These are phyloP conservation scores for Yarrowia sp. DNA, from an alignment of 805 yeast species.

Conservation along the genomic window DNA sequence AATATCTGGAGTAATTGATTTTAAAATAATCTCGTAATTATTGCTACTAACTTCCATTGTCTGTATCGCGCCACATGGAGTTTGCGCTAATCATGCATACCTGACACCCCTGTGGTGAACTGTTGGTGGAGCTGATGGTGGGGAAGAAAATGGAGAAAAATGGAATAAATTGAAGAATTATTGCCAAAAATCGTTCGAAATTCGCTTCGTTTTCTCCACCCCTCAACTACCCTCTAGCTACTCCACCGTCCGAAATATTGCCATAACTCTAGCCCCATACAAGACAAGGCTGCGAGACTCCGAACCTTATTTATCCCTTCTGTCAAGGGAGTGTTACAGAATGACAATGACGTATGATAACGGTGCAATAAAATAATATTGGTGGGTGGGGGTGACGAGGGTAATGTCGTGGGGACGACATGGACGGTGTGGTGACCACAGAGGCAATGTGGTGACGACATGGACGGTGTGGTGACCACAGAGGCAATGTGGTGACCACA, in stretches of 20 bases:
- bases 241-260: neutral
- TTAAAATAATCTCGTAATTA: no score
- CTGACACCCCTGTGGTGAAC: constrained; percentile 12
- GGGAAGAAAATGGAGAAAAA: no score
- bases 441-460: neutral
- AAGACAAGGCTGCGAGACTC: neutral
- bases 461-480: neutral
- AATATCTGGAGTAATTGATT: no score
- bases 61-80: constrained; percentile 17
- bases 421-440: neutral
- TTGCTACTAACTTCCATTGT: constrained; percentile 1
- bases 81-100: constrained; percentile 4
- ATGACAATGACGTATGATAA: constrained; percentile 14
- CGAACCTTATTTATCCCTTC: constrained; percentile 9
- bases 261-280: neutral
- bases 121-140: no score
- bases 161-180: neutral
- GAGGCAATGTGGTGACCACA: neutral
- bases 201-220: no score
- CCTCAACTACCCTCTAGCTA: no score
- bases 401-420: neutral
- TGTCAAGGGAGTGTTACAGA: constrained; percentile 33
- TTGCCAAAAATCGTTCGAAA: no score
- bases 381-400: no score
- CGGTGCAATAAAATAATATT: no score